A percentile compares a stretch with the other conserved stretches of the same genome.
These are phyloP conservation scores for Cercospora zeae-maydis DNA, from an alignment of 2,329 filamentous ascomycete species.

Conservation along the genomic window DNA sequence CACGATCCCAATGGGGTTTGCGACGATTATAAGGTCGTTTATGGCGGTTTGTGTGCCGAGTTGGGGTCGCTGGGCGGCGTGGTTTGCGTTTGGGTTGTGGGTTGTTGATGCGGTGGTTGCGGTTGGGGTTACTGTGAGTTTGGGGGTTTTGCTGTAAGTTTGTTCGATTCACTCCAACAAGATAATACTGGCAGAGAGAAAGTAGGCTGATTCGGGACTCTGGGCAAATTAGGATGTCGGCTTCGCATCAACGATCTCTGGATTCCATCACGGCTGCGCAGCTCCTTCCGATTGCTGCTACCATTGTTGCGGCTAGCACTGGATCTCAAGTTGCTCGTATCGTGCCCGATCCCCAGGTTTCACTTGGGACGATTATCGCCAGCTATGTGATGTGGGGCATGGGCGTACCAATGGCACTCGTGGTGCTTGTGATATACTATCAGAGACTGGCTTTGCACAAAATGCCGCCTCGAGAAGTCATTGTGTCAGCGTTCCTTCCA, in stretches of 20 bases:
- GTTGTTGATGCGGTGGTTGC: slow-evolving; percentile 47
- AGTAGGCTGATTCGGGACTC: background rate
- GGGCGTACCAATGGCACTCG: slow-evolving; percentile 58
- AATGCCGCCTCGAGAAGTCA: slow-evolving; percentile 62
- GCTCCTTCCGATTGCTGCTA: slow-evolving; percentile 62
- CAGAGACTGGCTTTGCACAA: slow-evolving; percentile 64
- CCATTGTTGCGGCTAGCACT: slow-evolving; percentile 61
- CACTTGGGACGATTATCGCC: slow-evolving; percentile 59
- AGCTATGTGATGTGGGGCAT: slow-evolving; percentile 68
- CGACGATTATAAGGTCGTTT: slow-evolving; percentile 32
- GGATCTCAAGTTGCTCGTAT: slow-evolving; percentile 60
- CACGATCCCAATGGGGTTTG: slow-evolving; percentile 34
- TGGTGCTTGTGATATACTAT: slow-evolving; percentile 65
- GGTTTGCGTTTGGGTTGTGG: slow-evolving; percentile 49
- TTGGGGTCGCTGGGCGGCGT: slow-evolving; percentile 45
- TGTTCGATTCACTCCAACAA: background rate
- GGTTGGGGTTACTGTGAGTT: slow-evolving; percentile 33
- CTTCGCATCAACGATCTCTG: slow-evolving; percentile 39
- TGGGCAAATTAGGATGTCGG: slow-evolving; percentile 13
- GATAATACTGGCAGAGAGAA: background rate
- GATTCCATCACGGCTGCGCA: slow-evolving; percentile 60
- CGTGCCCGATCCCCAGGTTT: slow-evolving; percentile 52
- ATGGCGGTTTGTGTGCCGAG: slow-evolving; percentile 31
- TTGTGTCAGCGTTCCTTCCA: slow-evolving; percentile 65
- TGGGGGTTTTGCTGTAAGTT: slow-evolving; percentile 41